These are phyloP conservation scores for Dendrobium huoshanense DNA, from an alignment of 106 monocot species.

Conservation along the genomic window DNA sequence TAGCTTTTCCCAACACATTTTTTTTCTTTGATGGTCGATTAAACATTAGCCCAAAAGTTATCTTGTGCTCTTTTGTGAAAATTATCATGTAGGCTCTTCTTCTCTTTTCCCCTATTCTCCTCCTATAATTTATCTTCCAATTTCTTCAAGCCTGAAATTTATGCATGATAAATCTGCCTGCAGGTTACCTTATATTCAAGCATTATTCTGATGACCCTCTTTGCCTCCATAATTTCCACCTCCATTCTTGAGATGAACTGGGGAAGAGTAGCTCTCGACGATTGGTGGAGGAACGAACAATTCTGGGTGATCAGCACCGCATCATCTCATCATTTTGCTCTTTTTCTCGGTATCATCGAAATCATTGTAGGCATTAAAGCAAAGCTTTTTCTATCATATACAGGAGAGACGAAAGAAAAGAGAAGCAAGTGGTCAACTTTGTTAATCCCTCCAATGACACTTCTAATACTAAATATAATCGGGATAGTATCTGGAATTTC, in stretches of 20 bases:
- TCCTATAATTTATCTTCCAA: neutral
- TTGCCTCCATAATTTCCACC: conserved; percentile 66
- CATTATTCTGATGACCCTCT: conserved; percentile 71
- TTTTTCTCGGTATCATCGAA: conserved; percentile 69
- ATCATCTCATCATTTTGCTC: conserved; percentile 79
- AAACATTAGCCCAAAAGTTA: too few species aligned
- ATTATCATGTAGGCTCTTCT: neutral
- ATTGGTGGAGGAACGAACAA: conserved; percentile 90
- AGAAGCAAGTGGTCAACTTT: conserved; percentile 59
- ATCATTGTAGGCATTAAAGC: conserved; percentile 76
- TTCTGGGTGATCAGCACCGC: conserved; percentile 85
- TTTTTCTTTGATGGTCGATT: too few species aligned
- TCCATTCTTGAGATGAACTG: conserved; percentile 64
- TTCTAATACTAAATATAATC: conserved; percentile 45
- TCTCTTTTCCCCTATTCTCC: neutral
- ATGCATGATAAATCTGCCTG: neutral
- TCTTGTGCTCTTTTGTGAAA: too few species aligned
- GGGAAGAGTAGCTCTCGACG: conserved; percentile 75
- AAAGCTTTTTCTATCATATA: conserved; percentile 74
- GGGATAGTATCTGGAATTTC: conserved; percentile 63
- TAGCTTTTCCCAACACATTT: too few species aligned
- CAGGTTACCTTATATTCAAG: conserved; percentile 88
- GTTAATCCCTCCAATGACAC: conserved; percentile 54
- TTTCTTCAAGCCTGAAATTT: neutral
- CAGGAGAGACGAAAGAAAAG: conserved; percentile 54